Evolutionary conservation across 306 rosid genomes (phyloP).

Genomic region (Acacia confusa): DNA sequence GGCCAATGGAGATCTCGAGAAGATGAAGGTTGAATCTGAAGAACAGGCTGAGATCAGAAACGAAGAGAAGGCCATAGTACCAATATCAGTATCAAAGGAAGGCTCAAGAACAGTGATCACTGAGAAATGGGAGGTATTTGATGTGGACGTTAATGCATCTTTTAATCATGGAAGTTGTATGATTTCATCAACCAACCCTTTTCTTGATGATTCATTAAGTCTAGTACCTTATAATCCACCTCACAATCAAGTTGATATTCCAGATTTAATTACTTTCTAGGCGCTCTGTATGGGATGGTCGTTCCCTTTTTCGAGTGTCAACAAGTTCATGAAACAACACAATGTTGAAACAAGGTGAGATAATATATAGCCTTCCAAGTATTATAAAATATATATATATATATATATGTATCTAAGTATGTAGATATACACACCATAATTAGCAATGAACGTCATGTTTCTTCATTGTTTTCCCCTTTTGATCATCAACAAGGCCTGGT

Average conservation of each 20-base stretch:
- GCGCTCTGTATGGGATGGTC: background rate
- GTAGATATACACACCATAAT: background rate
- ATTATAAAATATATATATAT: no score
- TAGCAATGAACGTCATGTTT: background rate
- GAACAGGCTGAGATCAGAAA: background rate
- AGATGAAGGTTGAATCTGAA: background rate
- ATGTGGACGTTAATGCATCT: conserved; percentile 46
- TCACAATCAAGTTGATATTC: conserved; percentile 38
- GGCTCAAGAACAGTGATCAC: conserved; percentile 63
- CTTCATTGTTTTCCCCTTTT: background rate
- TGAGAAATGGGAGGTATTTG: conserved; percentile 76
- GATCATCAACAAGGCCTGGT: no score
- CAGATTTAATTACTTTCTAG: conserved; percentile 68
- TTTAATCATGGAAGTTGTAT: background rate
- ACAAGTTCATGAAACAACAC: background rate
- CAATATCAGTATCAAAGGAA: background rate
- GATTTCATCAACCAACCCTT: conserved; percentile 25
- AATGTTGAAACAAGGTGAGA: background rate
- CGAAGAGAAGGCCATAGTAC: conserved; percentile 16
- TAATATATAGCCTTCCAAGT: background rate
- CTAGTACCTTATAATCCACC: conserved; percentile 28
- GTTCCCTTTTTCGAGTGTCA: background rate
- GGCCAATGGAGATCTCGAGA: conserved; percentile 20
- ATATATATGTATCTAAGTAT: no score
- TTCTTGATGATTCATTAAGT: conserved; percentile 26